Base-by-base conservation (phyloP, 225 moss, liverwort and hornwort species). In the Antitrichia curtipendula region DNA sequence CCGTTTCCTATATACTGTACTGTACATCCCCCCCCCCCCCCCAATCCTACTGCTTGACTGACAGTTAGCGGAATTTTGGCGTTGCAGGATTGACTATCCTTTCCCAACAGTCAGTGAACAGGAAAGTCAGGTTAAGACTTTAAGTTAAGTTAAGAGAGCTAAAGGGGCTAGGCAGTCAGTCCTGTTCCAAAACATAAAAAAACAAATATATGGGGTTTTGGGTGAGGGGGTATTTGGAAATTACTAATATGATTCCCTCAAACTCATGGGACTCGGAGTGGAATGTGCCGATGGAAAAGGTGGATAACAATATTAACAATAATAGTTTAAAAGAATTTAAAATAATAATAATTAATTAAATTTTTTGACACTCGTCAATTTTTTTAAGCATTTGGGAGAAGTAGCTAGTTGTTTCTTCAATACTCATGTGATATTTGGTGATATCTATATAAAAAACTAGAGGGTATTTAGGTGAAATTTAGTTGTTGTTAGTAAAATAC, bases 1-100 rank as follows among this genome's bases (percentile, higher is more conserved):
- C 11, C 10, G 18, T 31, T n/a, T n/a, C n/a, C 16, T 43, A 8
- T 9, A 16, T 31, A 47, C 9, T 2, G 0, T 2, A 0, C 2
- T 21, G 0, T 69, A 82, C 64, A 43, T 77, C 54, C 36, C 27
- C 34, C 21, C 10, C 15, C 10, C 45, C 45, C 7, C 7, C 45
- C 45, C 45, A 62, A 49, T 43, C 82, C 49, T 65, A 75, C 32
- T 38, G 31, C 40, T 32, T 2, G 74, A 34, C 43, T 36, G 66
- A 78, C 82, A 43, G 88, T 69, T 85, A 77, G 52, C 68, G 85
- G 76, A 75, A 76, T 81, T 79, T 81, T 27, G 34, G 78, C 40
- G 62, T 63, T 13, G 65, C 52, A 75, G 75, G 81, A 72, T 84
- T 58, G 80, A 87, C 82, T 69, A n/a, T 59, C 5, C 9, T 19